Conservation (phyloP, 305 asterid genomes). For the Fraxinus albicans region DNA sequence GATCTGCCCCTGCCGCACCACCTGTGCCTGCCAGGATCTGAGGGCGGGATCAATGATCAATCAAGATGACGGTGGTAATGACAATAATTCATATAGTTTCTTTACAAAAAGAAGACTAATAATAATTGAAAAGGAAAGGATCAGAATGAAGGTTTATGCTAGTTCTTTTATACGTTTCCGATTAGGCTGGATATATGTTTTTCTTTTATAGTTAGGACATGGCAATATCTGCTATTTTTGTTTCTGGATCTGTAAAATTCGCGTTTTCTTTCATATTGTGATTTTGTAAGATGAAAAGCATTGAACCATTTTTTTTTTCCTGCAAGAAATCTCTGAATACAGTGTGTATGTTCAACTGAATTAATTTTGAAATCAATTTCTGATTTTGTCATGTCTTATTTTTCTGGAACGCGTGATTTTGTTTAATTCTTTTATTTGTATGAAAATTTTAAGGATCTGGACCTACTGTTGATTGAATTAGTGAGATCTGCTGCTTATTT, state of each 20-base stretch:
- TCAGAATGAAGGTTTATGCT: neutral
- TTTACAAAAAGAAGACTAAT: neutral
- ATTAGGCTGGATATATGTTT: neutral
- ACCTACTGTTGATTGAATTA: neutral
- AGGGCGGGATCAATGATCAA: constrained; percentile 11
- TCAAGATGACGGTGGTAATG: constrained; percentile 7
- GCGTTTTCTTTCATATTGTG: neutral
- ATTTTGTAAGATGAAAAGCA: neutral
- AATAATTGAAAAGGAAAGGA: neutral
- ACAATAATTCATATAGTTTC: neutral
- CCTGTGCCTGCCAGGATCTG: constrained; percentile 55
- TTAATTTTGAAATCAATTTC: neutral
- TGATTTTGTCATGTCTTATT: neutral
- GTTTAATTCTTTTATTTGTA: neutral
- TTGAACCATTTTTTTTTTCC: neutral
- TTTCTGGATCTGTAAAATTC: neutral
- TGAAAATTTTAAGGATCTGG: neutral
- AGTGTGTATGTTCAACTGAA: neutral
- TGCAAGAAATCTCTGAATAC: neutral
- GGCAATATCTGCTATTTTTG: neutral
- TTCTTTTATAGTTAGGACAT: neutral
- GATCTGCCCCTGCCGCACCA: constrained; percentile 43
- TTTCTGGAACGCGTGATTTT: neutral
- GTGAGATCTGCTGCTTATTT: neutral
- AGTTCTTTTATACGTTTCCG: neutral